Percentiles rank a stretch among this genome's conserved stretches.
Conservation (phyloP, 2,329 filamentous ascomycete genomes). For the Colletotrichum chlorophyti region DNA sequence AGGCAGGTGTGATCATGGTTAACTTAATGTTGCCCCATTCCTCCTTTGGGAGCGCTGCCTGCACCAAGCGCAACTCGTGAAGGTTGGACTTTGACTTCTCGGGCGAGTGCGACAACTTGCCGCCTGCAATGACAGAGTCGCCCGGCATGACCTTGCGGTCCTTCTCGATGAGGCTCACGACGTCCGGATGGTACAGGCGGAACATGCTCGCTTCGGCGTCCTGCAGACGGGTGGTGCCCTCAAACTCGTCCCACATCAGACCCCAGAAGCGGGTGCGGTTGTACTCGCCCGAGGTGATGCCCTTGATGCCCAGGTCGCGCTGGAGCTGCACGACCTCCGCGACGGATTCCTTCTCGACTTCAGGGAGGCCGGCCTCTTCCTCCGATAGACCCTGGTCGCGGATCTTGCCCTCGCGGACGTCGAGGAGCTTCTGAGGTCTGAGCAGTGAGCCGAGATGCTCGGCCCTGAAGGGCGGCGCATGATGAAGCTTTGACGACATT, state of each 20-base stretch:
- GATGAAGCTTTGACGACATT: slow-evolving; percentile 23
- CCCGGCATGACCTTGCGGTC: slow-evolving; percentile 62
- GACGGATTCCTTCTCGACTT: slow-evolving; percentile 70
- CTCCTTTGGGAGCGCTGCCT: slow-evolving; percentile 51
- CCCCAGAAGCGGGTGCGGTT: slow-evolving; percentile 59
- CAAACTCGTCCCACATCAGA: slow-evolving; percentile 60
- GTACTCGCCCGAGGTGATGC: slow-evolving; percentile 75
- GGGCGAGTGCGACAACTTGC: slow-evolving; percentile 52
- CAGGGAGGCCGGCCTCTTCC: slow-evolving; percentile 61
- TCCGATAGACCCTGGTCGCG: slow-evolving; percentile 53
- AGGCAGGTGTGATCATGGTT: slow-evolving; percentile 61
- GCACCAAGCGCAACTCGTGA: slow-evolving; percentile 56
- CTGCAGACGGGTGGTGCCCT: slow-evolving; percentile 54
- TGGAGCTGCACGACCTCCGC: slow-evolving; percentile 73
- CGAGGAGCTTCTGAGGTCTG: slow-evolving; percentile 62
- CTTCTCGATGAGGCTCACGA: slow-evolving; percentile 59
- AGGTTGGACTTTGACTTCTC: slow-evolving; percentile 53
- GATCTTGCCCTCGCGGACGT: slow-evolving; percentile 61
- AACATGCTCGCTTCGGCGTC: slow-evolving; percentile 60
- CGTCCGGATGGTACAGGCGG: slow-evolving; percentile 61
- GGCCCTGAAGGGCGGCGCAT: slow-evolving; percentile 69
- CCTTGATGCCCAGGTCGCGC: slow-evolving; percentile 69
- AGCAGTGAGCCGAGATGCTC: slow-evolving; percentile 79
- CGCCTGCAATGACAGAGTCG: slow-evolving; percentile 59
- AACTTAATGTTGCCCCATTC: slow-evolving; percentile 60